A percentile compares a stretch with the other conserved stretches of the same genome.
These are phyloP conservation scores for Coniochaeta hoffmannii DNA, from an alignment of 2,329 filamentous ascomycete genomes.

Conservation along the genomic window DNA sequence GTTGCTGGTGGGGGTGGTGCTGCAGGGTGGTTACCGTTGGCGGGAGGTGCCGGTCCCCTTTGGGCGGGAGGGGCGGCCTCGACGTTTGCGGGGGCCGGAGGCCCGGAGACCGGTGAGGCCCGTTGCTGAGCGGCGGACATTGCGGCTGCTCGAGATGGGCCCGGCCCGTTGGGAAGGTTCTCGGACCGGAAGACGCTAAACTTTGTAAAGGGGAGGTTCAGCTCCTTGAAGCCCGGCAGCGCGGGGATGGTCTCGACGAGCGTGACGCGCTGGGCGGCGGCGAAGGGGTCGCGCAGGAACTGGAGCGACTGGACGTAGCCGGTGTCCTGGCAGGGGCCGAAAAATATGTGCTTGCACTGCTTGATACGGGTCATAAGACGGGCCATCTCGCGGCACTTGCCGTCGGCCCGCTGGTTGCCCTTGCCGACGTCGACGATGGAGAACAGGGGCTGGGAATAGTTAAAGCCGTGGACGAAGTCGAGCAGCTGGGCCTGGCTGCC, in stretches of 20 bases:
- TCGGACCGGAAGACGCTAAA: conserved; percentile 23
- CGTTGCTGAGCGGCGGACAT: neutral
- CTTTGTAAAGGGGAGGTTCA: conserved; percentile 18
- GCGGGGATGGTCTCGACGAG: conserved; percentile 23
- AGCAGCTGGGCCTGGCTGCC: conserved; percentile 15
- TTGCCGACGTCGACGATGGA: conserved; percentile 26
- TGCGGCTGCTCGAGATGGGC: neutral
- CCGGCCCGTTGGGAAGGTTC: conserved; percentile 8
- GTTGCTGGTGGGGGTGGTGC: no score
- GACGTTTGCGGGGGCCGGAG: neutral
- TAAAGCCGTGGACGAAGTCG: conserved; percentile 25
- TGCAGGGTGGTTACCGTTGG: no score
- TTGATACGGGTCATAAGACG: conserved; percentile 23
- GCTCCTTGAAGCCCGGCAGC: conserved; percentile 19
- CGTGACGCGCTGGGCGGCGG: conserved; percentile 17
- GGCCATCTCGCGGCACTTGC: conserved; percentile 26
- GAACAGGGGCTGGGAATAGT: conserved; percentile 24
- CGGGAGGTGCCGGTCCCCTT: no score
- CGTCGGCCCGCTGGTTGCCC: conserved; percentile 26
- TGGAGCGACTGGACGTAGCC: conserved; percentile 25
- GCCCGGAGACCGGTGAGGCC: neutral
- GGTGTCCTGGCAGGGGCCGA: conserved; percentile 25
- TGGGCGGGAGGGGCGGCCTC: neutral
- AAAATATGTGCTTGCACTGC: conserved; percentile 24
- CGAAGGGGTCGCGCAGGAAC: conserved; percentile 18